Evolutionary conservation across 768 basidiomycete species (phyloP).

Genomic region (Rhizopogon rudus): DNA sequence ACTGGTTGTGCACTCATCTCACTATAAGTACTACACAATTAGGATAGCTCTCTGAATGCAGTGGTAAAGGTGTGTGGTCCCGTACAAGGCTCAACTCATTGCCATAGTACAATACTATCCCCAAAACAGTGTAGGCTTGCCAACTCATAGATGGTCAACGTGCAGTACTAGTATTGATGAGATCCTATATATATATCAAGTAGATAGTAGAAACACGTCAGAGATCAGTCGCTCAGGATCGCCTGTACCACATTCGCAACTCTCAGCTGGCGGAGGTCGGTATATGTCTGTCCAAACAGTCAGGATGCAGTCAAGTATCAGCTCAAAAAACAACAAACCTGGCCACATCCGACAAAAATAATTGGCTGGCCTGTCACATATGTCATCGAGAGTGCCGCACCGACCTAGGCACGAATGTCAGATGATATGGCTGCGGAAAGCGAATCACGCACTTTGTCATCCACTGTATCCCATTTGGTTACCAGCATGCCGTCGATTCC

Average conservation of each 20-base stretch:
- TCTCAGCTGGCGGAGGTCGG: slow-evolving; percentile 85
- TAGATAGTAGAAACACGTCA: background rate
- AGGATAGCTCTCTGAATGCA: too few species aligned
- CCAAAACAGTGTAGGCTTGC: background rate
- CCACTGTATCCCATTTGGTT: slow-evolving; percentile 99
- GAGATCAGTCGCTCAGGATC: slow-evolving; percentile 65
- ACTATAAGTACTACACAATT: too few species aligned
- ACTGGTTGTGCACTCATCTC: too few species aligned
- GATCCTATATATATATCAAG: background rate
- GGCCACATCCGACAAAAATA: slow-evolving; percentile 96
- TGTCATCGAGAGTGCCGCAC: slow-evolving; percentile 97
- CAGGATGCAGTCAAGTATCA: background rate
- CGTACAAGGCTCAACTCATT: too few species aligned
- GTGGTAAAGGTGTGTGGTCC: too few species aligned
- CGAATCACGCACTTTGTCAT: slow-evolving; percentile 70
- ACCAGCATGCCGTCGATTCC: slow-evolving; percentile 98
- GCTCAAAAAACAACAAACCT: slow-evolving; percentile 47
- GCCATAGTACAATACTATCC: too few species aligned
- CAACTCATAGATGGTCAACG: background rate
- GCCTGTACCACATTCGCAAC: slow-evolving; percentile 94
- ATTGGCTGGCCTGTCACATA: slow-evolving; percentile 99
- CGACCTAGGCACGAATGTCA: slow-evolving; percentile 55
- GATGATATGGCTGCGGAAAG: background rate
- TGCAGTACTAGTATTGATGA: background rate
- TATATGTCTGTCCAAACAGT: slow-evolving; percentile 70